phyloP scores from a whole-genome alignment of 2,329 filamentous ascomycete genomes.

The Meredithiella fracta region DNA sequence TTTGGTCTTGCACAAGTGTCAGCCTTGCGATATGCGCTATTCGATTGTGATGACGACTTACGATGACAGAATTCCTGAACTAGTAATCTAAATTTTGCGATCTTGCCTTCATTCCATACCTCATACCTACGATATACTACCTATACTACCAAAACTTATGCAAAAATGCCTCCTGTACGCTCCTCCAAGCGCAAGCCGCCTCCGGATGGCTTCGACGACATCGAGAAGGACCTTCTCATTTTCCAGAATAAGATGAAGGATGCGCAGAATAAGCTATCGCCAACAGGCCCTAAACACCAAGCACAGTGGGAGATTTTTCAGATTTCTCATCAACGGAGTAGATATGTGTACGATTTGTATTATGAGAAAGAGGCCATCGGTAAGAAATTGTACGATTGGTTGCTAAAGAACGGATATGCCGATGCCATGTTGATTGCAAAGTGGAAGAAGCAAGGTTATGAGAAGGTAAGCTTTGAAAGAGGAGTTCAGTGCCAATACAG shows the following conservation, averaged over 20 bases:
- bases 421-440: constrained; percentile 94
- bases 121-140: background rate
- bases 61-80: background rate
- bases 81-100: background rate
- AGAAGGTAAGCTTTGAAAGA: constrained; percentile 52
- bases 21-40: constrained; percentile 9
- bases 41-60: background rate
- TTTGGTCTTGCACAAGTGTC: background rate
- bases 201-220: constrained; percentile 73
- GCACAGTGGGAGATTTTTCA: constrained; percentile 96
- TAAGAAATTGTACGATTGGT: constrained; percentile 83
- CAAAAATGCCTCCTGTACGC: constrained; percentile 59
- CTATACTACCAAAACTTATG: too few species aligned
- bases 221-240: constrained; percentile 71
- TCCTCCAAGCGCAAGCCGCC: constrained; percentile 66
- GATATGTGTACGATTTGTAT: constrained; percentile 95
- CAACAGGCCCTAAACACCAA: constrained; percentile 68
- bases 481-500: background rate
- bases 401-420: constrained; percentile 91
- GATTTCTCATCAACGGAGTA: constrained; percentile 77
- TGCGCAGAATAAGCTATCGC: constrained; percentile 76
- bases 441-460: constrained; percentile 99
- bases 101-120: background rate
- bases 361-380: constrained; percentile 95
- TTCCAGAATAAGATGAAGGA: constrained; percentile 89